Evolutionary conservation across 371 early-diverging fungal species (phyloP), one percentile per base, ranked within the genome.

Genomic region (Lichtheimia ornata): DNA sequence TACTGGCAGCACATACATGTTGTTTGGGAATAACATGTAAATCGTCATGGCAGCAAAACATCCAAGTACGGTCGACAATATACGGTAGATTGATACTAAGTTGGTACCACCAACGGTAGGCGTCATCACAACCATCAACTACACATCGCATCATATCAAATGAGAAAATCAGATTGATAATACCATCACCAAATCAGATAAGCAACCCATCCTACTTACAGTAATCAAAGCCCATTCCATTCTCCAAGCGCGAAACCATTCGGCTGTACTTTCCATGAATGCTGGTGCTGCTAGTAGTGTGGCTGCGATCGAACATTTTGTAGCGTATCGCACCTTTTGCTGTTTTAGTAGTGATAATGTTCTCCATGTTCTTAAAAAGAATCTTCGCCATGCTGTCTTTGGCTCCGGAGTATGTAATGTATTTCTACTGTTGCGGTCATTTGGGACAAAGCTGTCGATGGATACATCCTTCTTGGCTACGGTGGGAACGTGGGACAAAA

Each of bases 91-190:
- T 22, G 89, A 90, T 9, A 88, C 84, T 0, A 87, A 53, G 50
- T 90, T 90, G 1, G 94, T 87, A 1, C 90, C 92, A 18, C 95
- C 95, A 0, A 92, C 91, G 0, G 93, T 92, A 6, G 94, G 94
- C 1, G 88, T 89, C 92, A 94, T 91, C 17, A 93, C 88, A 2
- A 91, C 90, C 63, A 90, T 81, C 35, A 86, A 65, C 72, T 82
- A 58, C 30, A 51, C 27, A 45, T 22, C 22, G 22, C 2, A 22
- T 22, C 22, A 28, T 11, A 35, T 35, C 11, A 35, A 6, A 35
- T 35, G 11, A 28, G 28, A 35, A 35, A 11, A 35, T 35, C 35
- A 35, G 35, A 35, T 35, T 11, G 35, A 35, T 35, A 35, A n/a
- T n/a, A n/a, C n/a, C 30, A 30, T 9, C 11, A 28, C 0, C 28